Evolutionary conservation across 768 basidiomycete genomes (phyloP).

Genomic region (Strobilomyces dryophilus): DNA sequence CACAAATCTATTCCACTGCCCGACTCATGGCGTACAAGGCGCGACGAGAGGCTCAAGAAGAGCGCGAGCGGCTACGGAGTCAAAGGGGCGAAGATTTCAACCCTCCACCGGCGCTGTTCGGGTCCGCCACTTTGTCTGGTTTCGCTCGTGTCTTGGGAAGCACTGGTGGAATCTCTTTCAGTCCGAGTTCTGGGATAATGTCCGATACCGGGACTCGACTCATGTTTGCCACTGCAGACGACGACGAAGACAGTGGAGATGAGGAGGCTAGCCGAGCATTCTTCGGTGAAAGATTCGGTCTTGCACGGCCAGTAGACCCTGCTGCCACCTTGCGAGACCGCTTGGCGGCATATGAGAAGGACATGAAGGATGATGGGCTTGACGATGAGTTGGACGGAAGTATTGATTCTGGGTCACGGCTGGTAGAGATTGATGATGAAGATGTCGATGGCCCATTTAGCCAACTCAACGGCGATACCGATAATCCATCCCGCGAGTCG

Average conservation of each 20-base stretch:
- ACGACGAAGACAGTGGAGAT: constrained; percentile 57
- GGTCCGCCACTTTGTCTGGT: constrained; percentile 39
- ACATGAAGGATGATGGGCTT: constrained; percentile 36
- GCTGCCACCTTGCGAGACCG: constrained; percentile 55
- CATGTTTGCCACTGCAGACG: constrained; percentile 62
- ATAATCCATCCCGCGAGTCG: constrained; percentile 27
- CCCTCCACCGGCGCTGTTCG: constrained; percentile 24
- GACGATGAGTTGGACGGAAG: constrained; percentile 25
- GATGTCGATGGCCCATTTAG: constrained; percentile 28
- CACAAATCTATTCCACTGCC: constrained; percentile 69
- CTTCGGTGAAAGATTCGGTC: constrained; percentile 46
- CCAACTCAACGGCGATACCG: constrained; percentile 31
- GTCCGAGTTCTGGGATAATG: constrained; percentile 50
- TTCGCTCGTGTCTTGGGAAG: constrained; percentile 55
- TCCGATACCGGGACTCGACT: constrained; percentile 42
- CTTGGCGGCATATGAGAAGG: constrained; percentile 59
- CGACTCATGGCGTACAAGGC: constrained; percentile 62
- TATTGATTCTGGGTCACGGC: constrained; percentile 16
- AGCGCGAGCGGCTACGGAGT: constrained; percentile 37
- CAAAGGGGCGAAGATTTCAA: constrained; percentile 34
- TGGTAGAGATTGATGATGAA: constrained; percentile 35
- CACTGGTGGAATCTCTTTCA: constrained; percentile 63
- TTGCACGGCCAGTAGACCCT: constrained; percentile 46
- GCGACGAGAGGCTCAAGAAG: constrained; percentile 54
- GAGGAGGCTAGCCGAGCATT: constrained; percentile 43